Evolutionary conservation across 495 filamentous ascomycete genomes (phyloP), one percentile per base, ranked within the genome.

Genomic region (Parmelia sp.): DNA sequence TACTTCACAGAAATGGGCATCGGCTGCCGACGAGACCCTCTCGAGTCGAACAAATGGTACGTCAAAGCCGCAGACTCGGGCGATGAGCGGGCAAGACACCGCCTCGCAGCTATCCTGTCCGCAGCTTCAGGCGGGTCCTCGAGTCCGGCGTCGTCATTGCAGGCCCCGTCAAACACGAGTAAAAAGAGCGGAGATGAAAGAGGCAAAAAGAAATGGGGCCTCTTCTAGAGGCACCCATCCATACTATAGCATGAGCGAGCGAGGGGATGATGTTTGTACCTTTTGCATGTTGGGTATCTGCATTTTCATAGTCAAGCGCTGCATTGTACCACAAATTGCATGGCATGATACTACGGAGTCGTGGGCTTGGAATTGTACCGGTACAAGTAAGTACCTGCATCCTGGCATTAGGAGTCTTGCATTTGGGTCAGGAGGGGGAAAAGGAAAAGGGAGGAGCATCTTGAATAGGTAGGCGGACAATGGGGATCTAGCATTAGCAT

Each of bases 1-100:
- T 99, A 96, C 77, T 99, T 99, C 75, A 97, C 91, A 12, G 94
- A 99, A 76, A 96, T 92, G 88, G 94, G 94, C 59, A 96, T 99
- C 65, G 94, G 94, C 29, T 96, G 90, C 74, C 88, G 91, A 8
- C 86, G 92, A 27, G 94, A 99, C 73, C 86, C 91, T 4, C 82
- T 99, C 64, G 91, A 97, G 72, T 93, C 94, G 61, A 97, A 97
- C 69, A 90, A 96, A 11, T 97, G 93, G 95, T 99, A 99, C 71
- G 95, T 97, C 60, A 89, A 89, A 74, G 93, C 94, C 3, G 95
- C 94, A 14, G 94, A 96, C 64, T 86, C 91, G 51, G 94, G 93
- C 51, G 93, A 97, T 67, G 88, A 91, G 69, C 84, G 91, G 25
- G 94, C 94, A 23, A 91, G 88, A 71, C 86, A 91, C 64, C 83